phyloP scores from a whole-genome alignment of 2,329 filamentous ascomycete genomes.

The Onygenales sp. region DNA sequence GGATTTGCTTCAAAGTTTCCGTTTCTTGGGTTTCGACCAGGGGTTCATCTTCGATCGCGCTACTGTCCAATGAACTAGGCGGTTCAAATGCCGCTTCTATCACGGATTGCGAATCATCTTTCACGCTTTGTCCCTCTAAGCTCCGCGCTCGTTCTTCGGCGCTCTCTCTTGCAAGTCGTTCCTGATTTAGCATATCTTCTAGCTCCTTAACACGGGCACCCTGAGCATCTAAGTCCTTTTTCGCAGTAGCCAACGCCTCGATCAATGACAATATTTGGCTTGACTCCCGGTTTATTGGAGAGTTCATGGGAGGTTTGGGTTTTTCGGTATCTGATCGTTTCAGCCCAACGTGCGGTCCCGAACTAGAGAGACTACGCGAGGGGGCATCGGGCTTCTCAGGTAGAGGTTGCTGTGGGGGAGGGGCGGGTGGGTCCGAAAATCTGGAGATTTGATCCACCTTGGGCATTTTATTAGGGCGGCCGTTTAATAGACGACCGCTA shows the following conservation, averaged over 20 bases:
- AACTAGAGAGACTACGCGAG: conserved; percentile 36
- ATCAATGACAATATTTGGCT: conserved; percentile 77
- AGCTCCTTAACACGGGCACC: conserved; percentile 69
- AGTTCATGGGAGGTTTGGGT: conserved; percentile 42
- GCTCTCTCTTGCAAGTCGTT: conserved; percentile 69
- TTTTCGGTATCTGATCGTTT: conserved; percentile 70
- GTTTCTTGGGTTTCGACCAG: conserved; percentile 9
- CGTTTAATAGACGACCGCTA: conserved; percentile 37
- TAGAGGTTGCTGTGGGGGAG: conserved; percentile 83
- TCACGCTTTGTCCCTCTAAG: conserved; percentile 51
- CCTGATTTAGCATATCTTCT: conserved; percentile 66
- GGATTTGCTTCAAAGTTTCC: conserved; percentile 12
- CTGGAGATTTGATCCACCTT: conserved; percentile 69
- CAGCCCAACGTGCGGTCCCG: conserved; percentile 45
- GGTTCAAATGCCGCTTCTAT: conserved; percentile 42
- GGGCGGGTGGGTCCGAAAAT: conserved; percentile 87
- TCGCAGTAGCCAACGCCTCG: conserved; percentile 73
- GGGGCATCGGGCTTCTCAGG: conserved; percentile 79
- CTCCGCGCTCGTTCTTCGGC: conserved; percentile 74
- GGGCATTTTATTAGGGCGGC: conserved; percentile 32
- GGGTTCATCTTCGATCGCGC: conserved; percentile 5
- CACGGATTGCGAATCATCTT: conserved; percentile 29
- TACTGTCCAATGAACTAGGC: conserved; percentile 16
- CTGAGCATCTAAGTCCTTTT: conserved; percentile 80
- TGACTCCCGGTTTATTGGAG: conserved; percentile 44